Conservation (phyloP, 2,329 filamentous ascomycete genomes). For the Pyrenophora graminea region DNA sequence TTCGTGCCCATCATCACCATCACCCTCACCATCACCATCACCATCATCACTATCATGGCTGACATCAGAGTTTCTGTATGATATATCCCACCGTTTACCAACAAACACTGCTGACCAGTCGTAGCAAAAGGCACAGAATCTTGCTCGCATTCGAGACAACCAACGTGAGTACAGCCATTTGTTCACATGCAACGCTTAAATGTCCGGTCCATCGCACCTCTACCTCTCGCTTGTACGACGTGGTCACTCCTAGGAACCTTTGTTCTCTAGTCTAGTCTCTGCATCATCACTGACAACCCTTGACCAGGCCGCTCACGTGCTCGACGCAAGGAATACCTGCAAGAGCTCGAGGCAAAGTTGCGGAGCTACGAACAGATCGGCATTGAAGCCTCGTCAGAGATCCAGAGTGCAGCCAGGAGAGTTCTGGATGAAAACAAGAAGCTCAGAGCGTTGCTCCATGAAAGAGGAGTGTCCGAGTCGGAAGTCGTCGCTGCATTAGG, state of each 20-base stretch:
- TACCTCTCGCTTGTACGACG: not conserved
- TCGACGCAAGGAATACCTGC: constrained; percentile 72
- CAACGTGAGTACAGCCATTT: constrained; percentile 52
- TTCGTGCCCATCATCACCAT: constrained; percentile 1
- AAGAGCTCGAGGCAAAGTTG: constrained; percentile 68
- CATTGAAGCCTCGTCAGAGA: constrained; percentile 70
- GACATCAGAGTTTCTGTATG: constrained; percentile 32
- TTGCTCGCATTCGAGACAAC: constrained; percentile 73
- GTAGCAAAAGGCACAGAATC: constrained; percentile 46
- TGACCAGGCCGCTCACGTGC: constrained; percentile 68
- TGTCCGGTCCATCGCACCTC: not conserved
- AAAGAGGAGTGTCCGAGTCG: constrained; percentile 61
- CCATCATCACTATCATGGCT: constrained; percentile 27
- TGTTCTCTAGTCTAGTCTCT: not conserved
- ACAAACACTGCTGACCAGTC: constrained; percentile 7
- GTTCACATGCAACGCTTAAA: too few relatives aligned
- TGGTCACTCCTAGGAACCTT: too few relatives aligned
- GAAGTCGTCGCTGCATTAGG: constrained; percentile 51
- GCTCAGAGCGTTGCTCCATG: constrained; percentile 62
- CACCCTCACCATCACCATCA: too few relatives aligned
- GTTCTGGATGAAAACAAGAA: constrained; percentile 72
- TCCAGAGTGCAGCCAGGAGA: constrained; percentile 69
- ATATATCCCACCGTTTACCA: not conserved
- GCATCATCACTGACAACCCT: constrained; percentile 11
- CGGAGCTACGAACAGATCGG: constrained; percentile 67